Evolutionary conservation across 345 rosid species (phyloP).

Genomic region (Moricandia arvensis): DNA sequence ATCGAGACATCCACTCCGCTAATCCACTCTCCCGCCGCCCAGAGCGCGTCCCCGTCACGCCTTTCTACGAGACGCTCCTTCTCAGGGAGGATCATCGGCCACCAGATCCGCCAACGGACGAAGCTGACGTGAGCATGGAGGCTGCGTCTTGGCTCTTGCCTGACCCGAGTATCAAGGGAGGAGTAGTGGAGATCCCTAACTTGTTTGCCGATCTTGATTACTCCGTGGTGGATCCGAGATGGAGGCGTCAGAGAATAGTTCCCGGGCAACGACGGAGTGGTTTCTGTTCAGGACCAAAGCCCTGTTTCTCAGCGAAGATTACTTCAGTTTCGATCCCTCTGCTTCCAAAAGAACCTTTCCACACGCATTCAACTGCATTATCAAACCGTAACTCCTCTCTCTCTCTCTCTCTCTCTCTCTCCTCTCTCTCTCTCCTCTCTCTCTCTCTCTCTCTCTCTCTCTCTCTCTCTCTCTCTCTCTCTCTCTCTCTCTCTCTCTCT

Average conservation of each 20-base stretch:
- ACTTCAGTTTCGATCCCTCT: constrained; percentile 55
- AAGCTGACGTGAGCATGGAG: constrained; percentile 58
- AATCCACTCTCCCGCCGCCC: constrained; percentile 83
- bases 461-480: not conserved
- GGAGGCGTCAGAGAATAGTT: constrained; percentile 60
- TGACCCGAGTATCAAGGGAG: constrained; percentile 39
- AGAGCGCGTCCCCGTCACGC: constrained; percentile 71
- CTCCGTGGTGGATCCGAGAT: constrained; percentile 51
- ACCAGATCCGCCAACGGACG: constrained; percentile 37
- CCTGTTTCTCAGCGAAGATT: constrained; percentile 40
- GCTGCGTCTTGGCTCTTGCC: constrained; percentile 81
- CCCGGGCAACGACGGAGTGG: constrained; percentile 83
- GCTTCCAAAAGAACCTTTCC: constrained; percentile 45
- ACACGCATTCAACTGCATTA: constrained; percentile 42
- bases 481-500: too few relatives aligned
- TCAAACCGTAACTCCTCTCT: constrained; percentile 47
- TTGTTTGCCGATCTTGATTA: constrained; percentile 66
- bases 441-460: not conserved
- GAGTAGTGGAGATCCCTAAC: constrained; percentile 46
- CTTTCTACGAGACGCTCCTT: constrained; percentile 57
- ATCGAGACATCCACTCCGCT: constrained; percentile 91
- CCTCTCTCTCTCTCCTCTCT: too few relatives aligned
- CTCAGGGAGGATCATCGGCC: constrained; percentile 8
- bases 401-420: too few relatives aligned
- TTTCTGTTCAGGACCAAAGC: constrained; percentile 56